These are phyloP conservation scores for Sutorius eximius DNA, from an alignment of 1,284 basidiomycete species.

Conservation along the genomic window DNA sequence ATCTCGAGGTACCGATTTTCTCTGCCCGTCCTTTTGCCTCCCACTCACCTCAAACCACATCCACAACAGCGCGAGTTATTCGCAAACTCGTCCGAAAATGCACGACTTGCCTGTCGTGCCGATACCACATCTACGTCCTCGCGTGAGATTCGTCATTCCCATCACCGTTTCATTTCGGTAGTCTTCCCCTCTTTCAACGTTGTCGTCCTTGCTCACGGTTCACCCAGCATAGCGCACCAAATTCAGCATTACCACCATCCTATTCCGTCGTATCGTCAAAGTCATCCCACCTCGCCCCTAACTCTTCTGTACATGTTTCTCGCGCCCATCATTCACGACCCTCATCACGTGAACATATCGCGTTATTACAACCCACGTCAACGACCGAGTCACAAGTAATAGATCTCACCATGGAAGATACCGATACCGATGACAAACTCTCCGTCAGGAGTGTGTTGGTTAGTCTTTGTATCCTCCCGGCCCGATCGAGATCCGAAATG, in stretches of 20 bases:
- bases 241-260: neutral
- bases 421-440: constrained; percentile 25
- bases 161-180: constrained; percentile 11
- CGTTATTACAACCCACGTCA: neutral
- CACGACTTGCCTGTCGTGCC: constrained; percentile 3
- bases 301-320: constrained; percentile 6
- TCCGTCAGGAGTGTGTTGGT: constrained; percentile 15
- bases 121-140: constrained; percentile 15
- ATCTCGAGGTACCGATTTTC: constrained; percentile 9
- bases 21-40: neutral
- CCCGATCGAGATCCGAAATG: neutral
- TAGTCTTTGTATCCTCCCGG: constrained; percentile 12
- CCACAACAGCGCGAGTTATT: constrained; percentile 7
- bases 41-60: constrained; percentile 8
- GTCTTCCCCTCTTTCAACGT: constrained; percentile 3
- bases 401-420: constrained; percentile 28
- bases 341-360: constrained; percentile 1
- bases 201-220: constrained; percentile 4
- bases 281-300: constrained; percentile 4
- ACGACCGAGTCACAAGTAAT: constrained; percentile 15
- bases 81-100: neutral
- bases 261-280: neutral
- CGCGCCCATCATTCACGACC: constrained; percentile 2
- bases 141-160: neutral
- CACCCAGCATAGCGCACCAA: constrained; percentile 7